Percentiles rank a stretch among this genome's conserved stretches.
Conservation (phyloP, 78 protist genomes). For the Dictyostelium intermedium region DNA sequence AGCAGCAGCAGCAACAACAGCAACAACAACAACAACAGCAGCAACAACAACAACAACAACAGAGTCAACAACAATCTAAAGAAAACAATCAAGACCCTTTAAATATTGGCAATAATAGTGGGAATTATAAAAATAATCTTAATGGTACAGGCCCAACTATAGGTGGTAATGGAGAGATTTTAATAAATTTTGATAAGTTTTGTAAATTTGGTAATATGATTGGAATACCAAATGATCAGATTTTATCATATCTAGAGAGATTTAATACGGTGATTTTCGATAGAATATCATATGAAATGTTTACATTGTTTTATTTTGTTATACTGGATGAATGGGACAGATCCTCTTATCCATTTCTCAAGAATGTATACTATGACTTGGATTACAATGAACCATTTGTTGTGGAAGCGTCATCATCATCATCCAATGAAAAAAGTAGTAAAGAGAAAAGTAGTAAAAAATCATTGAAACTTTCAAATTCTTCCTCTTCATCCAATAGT, state of each 20-base stretch:
- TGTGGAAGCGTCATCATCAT: background rate
- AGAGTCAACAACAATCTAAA: background rate
- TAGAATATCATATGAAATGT: conserved; percentile 42
- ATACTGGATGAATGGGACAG: conserved; percentile 73
- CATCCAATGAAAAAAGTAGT: background rate
- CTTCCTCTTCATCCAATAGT: background rate
- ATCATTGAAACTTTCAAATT: background rate
- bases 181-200: conserved; percentile 56
- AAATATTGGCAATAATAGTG: background rate
- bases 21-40: background rate
- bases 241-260: conserved; percentile 17
- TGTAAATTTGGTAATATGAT: conserved; percentile 54
- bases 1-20: background rate
- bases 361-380: conserved; percentile 10
- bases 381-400: conserved; percentile 35
- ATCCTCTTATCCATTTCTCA: conserved; percentile 12
- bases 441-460: background rate
- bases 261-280: conserved; percentile 61
- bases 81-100: no score
- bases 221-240: conserved; percentile 57
- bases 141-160: background rate
- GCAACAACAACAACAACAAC: background rate
- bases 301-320: conserved; percentile 53
- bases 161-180: background rate
- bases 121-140: background rate